Base-by-base conservation (phyloP, 306 rosid genomes). In the Carpinus viminea region DNA sequence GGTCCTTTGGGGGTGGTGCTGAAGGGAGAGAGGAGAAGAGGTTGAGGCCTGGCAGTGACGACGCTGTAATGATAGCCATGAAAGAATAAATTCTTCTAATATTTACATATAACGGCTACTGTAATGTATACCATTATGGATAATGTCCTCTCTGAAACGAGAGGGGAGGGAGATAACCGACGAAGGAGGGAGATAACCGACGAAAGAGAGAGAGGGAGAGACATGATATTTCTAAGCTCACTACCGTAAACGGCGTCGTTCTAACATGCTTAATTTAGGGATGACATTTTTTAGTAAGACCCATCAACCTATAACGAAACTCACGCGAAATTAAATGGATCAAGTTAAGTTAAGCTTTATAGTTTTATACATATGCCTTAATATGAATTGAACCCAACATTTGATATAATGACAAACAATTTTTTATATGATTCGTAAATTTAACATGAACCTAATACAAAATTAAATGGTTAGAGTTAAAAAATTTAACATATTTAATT, bases 11-110 rank as follows among this genome's bases (percentile, higher is more conserved):
- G 41, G 89, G 88, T 3, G 91, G 89, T 0, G 76, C 78, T 12
- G 98, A 78, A 4, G 98, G 97, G 70, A 94, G 80, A 6, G 97
- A 91, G 36, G 97, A 89, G 88, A 94, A 94, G 85, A 94, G 95
- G 81, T 88, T 89, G 15, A 79, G 47, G 10, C 88, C 89, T 3
- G 87, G 90, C 1, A 92, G 78, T 15, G 94, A 82, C 9, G 96
- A 83, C 6, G 97, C 91, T 5, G 91, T 77, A 64, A 88, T 77
- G 8, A 57, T 8, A 20, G 45, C 20, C 36, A n/a, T 45, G 24
- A 5, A 4, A 55, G 24, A 20, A 55, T 1, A n/a, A 20, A 55
- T n/a, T 26, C 28, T 55, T 55, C 26, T 55, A 8, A 8, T n/a
- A 17, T 17, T 6, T 55, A 55, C 24, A 7, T n/a, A 12, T 12